Evolutionary conservation across 768 basidiomycete genomes (phyloP).

Genomic region (Phaeotremella skinneri): DNA sequence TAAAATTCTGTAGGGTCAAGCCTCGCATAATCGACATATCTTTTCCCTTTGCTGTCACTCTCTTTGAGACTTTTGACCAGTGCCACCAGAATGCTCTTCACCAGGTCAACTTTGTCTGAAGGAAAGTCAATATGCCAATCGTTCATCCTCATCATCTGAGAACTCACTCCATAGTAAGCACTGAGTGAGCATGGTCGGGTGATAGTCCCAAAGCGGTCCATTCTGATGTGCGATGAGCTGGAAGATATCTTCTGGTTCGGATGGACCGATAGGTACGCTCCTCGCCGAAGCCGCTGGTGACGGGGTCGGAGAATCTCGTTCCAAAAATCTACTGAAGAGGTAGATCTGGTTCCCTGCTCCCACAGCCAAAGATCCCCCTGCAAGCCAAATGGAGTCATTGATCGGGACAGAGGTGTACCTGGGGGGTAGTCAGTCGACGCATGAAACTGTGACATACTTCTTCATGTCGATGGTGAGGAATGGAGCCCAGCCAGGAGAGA

Average conservation of each 20-base stretch:
- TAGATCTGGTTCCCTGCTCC: slow-evolving; percentile 80
- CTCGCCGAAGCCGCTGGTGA: slow-evolving; percentile 21
- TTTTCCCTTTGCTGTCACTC: slow-evolving; percentile 39
- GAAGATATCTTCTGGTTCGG: slow-evolving; percentile 61
- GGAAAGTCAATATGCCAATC: slow-evolving; percentile 1
- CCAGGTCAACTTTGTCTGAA: slow-evolving; percentile 76
- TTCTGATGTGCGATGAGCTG: slow-evolving; percentile 78
- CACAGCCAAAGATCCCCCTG: slow-evolving; percentile 74
- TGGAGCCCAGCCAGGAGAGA: slow-evolving; percentile 68
- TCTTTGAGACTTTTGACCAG: slow-evolving; percentile 59
- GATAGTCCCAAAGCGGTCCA: slow-evolving; percentile 84
- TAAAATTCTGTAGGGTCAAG: slow-evolving; percentile 39
- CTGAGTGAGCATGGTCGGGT: slow-evolving; percentile 88
- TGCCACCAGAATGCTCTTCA: slow-evolving; percentile 73
- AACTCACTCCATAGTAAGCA: slow-evolving; percentile 84
- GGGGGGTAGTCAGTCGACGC: neutral
- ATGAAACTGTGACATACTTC: slow-evolving; percentile 56
- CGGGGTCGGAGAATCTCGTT: slow-evolving; percentile 23
- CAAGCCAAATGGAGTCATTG: slow-evolving; percentile 86
- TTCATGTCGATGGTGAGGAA: slow-evolving; percentile 61
- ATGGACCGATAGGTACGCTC: slow-evolving; percentile 22
- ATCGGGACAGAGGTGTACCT: slow-evolving; percentile 77
- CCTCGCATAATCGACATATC: slow-evolving; percentile 24
- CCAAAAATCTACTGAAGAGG: slow-evolving; percentile 62
- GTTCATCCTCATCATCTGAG: neutral